A percentile compares a stretch with the other conserved stretches of the same genome.
Conservation (phyloP, 2,329 filamentous ascomycete species). For the Colletotrichum liaoningense region DNA sequence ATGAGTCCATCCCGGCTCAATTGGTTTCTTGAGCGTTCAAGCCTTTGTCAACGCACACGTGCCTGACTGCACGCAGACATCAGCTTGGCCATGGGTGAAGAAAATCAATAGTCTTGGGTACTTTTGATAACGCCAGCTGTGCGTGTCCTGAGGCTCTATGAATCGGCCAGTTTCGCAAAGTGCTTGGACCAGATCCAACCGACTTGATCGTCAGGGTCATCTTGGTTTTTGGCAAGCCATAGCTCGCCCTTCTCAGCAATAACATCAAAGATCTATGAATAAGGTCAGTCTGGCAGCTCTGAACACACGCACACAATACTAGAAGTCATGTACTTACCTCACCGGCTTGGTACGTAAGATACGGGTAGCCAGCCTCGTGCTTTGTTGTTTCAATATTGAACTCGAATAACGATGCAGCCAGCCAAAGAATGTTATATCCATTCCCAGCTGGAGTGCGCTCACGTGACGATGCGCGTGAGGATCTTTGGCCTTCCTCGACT, state of each 20-base stretch:
- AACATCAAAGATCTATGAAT: conserved; percentile 80
- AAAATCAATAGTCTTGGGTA: conserved; percentile 5
- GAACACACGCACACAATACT: conserved; percentile 10
- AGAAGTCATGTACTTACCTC: conserved; percentile 68
- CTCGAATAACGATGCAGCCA: conserved; percentile 94
- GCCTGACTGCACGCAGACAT: conserved; percentile 27
- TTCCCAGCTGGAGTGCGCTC: conserved; percentile 64
- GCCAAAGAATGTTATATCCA: conserved; percentile 82
- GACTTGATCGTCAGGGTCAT: conserved; percentile 81
- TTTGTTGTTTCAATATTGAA: conserved; percentile 96
- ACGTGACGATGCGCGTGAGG: conserved; percentile 70
- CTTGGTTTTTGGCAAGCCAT: conserved; percentile 97
- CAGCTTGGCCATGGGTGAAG: neutral
- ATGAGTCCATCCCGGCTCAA: conserved; percentile 6
- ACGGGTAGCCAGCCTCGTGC: conserved; percentile 93
- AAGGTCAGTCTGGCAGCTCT: conserved; percentile 10
- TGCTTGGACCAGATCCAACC: conserved; percentile 99
- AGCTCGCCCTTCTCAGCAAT: conserved; percentile 97
- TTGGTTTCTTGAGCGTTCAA: neutral
- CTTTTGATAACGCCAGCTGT: conserved; percentile 27
- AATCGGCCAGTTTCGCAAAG: conserved; percentile 78
- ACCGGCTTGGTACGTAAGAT: conserved; percentile 93
- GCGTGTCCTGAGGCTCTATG: conserved; percentile 41
- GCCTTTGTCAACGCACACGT: conserved; percentile 19
- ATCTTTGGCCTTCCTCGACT: conserved; percentile 62